These are phyloP conservation scores for Dactylis glomerata DNA, from an alignment of 176 grass and related monocot genomes.

Conservation along the genomic window DNA sequence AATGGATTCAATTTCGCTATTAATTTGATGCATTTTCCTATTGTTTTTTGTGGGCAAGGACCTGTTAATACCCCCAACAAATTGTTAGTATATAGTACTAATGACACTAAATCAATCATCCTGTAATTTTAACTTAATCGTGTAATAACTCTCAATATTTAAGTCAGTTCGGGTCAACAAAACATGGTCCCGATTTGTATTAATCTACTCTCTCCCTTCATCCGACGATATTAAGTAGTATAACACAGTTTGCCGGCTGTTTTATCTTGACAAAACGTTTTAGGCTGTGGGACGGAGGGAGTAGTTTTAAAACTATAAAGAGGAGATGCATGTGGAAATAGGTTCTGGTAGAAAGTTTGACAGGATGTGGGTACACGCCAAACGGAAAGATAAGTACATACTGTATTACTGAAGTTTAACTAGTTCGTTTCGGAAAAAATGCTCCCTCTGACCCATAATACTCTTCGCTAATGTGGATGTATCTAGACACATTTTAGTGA, in stretches of 20 bases:
- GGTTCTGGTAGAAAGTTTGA: background rate
- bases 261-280: no score
- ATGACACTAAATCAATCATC: background rate
- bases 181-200: background rate
- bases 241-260: no score
- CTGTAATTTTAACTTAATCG: background rate
- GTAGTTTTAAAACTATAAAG: background rate
- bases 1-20: background rate
- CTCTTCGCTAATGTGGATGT: no score
- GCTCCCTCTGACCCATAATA: no score
- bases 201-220: no score
- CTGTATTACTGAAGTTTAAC: no score
- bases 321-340: background rate
- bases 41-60: constrained; percentile 1
- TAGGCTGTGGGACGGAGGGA: no score
- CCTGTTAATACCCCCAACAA: background rate
- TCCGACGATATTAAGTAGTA: no score
- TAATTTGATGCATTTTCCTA: background rate
- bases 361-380: background rate
- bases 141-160: background rate
- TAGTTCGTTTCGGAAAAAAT: no score
- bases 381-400: no score
- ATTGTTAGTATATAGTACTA: background rate
- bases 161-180: background rate
- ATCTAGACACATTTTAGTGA: no score